phyloP scores from a whole-genome alignment of 2,329 filamentous ascomycete species.

The Periconia sp. region DNA sequence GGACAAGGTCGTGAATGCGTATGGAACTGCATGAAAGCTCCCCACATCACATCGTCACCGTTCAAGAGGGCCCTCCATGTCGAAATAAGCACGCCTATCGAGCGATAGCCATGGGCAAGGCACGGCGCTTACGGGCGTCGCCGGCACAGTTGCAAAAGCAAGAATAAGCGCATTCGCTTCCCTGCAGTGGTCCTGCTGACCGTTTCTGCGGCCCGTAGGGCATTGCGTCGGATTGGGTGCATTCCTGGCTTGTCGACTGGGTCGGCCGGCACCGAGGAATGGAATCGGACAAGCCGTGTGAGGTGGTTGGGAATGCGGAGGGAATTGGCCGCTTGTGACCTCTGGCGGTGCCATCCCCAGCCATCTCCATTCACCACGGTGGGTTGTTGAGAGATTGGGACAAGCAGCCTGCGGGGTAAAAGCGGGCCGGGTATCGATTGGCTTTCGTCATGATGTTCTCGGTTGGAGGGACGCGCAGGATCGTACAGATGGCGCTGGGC shows the following conservation, averaged over 20 bases:
- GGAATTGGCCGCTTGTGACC: conserved; percentile 12
- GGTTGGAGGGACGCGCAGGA: not conserved
- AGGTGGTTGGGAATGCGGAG: conserved; percentile 14
- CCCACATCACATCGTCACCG: conserved; percentile 13
- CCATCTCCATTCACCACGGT: conserved; percentile 7
- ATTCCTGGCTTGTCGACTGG: conserved; percentile 11
- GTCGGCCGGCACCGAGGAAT: conserved; percentile 24
- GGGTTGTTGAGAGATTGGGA: not conserved
- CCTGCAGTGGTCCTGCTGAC: conserved; percentile 24
- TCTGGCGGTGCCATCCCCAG: not conserved
- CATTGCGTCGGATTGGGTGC: conserved; percentile 18
- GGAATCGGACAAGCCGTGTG: conserved; percentile 4
- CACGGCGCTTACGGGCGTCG: conserved; percentile 19
- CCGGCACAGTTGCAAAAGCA: conserved; percentile 9
- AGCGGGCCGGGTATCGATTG: conserved; percentile 15
- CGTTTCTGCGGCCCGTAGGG: conserved; percentile 26
- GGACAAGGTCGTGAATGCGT: too few relatives aligned
- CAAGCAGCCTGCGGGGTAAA: conserved; percentile 16
- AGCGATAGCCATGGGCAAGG: conserved; percentile 10
- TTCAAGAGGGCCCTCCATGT: conserved; percentile 4
- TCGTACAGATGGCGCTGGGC: conserved; percentile 11
- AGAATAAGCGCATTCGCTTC: conserved; percentile 8
- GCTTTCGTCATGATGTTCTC: conserved; percentile 18
- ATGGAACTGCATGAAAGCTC: conserved; percentile 6
- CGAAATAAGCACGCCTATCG: conserved; percentile 13